phyloP scores from a whole-genome alignment of 345 rosid species.

The Rubroshorea leprosula region DNA sequence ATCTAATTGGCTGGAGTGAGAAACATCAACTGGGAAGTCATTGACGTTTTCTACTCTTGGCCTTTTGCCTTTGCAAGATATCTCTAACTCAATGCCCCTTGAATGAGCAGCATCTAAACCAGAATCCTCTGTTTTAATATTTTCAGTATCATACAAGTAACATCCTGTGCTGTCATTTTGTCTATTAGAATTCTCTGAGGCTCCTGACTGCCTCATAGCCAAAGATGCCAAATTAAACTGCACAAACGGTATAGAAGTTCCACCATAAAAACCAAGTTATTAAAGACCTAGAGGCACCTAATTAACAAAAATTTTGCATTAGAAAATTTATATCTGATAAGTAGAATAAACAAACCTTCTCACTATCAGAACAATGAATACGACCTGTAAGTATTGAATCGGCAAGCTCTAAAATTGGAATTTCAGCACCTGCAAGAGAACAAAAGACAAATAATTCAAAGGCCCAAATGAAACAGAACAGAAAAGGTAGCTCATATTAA shows the following conservation, averaged over 20 bases:
- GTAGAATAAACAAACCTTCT: slow-evolving; percentile 28
- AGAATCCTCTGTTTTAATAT: slow-evolving; percentile 37
- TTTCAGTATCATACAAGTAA: slow-evolving; percentile 22
- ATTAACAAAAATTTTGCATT: not conserved
- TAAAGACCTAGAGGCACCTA: not conserved
- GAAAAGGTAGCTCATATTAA: too few relatives aligned
- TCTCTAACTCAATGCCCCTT: slow-evolving; percentile 23
- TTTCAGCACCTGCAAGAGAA: slow-evolving; percentile 51
- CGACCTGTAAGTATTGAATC: slow-evolving; percentile 56
- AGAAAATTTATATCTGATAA: slow-evolving; percentile 6
- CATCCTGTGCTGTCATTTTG: slow-evolving; percentile 19
- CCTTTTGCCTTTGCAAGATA: slow-evolving; percentile 53
- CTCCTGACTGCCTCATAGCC: slow-evolving; percentile 8
- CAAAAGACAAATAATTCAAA: not conserved
- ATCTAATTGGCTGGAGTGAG: slow-evolving; percentile 18
- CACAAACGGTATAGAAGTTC: slow-evolving; percentile 1
- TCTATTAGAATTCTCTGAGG: slow-evolving; percentile 19
- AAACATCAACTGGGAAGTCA: slow-evolving; percentile 20
- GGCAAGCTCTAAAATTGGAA: slow-evolving; percentile 64
- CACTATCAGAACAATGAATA: slow-evolving; percentile 15
- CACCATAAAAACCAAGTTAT: not conserved
- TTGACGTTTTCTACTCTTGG: slow-evolving; percentile 50
- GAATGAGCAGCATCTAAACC: slow-evolving; percentile 22
- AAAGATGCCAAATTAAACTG: slow-evolving; percentile 4
- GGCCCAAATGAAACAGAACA: not conserved